These are phyloP conservation scores for slime mould (Dictyostelium discoideum) DNA, from an alignment of 78 protist genomes.

Conservation along the genomic window DNA sequence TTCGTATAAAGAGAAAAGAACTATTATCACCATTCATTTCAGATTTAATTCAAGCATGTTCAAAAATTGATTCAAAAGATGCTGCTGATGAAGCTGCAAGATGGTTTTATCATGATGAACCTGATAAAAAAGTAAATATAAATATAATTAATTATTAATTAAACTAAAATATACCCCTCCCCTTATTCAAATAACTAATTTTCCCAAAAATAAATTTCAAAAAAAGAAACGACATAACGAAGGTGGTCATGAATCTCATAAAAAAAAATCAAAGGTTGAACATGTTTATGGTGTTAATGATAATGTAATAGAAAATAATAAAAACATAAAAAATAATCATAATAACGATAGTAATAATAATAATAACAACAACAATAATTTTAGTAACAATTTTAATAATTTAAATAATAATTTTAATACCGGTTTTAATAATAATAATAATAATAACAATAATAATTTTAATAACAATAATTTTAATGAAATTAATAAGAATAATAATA, in stretches of 20 bases:
- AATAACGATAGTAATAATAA: constrained; percentile 4
- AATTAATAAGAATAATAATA: neutral
- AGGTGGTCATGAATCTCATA: neutral
- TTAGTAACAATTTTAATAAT: neutral
- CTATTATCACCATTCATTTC: constrained; percentile 23
- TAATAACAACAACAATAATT: neutral
- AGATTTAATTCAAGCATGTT: neutral
- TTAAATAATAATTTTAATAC: neutral
- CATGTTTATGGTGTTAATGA: neutral
- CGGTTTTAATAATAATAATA: neutral
- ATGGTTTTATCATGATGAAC: constrained; percentile 63
- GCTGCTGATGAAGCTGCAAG: constrained; percentile 43
- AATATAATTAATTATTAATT: neutral
- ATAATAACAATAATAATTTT: neutral
- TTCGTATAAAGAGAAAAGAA: constrained; percentile 22
- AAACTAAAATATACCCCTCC: too few species aligned
- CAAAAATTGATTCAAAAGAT: constrained; percentile 35
- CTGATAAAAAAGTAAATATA: constrained; percentile 41
- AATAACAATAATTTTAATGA: neutral
- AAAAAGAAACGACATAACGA: neutral
- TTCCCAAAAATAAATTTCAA: neutral
- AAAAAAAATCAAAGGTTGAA: neutral
- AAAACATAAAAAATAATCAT: neutral
- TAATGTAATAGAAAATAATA: constrained; percentile 1
- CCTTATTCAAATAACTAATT: too few species aligned